Conservation (phyloP, 1,139 yeast species). For the Debaryomycetaceae sp. region DNA sequence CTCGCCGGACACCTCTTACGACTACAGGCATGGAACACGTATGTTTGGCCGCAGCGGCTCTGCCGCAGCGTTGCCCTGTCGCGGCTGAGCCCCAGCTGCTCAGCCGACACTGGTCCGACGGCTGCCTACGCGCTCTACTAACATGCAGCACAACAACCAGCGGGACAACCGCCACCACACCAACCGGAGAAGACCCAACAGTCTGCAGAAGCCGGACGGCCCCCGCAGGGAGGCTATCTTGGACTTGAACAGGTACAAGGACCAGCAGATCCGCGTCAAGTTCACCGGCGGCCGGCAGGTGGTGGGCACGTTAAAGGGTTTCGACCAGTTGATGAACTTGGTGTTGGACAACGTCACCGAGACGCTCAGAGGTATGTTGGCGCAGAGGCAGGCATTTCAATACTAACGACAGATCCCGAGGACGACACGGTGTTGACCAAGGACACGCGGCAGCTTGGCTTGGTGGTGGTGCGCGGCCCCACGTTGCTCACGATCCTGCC, state of each 20-base stretch:
- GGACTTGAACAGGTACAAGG: constrained; percentile 75
- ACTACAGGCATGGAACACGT: no score
- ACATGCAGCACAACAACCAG: constrained; percentile 4
- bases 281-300: constrained; percentile 86
- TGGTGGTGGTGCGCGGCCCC: constrained; percentile 86
- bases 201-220: constrained; percentile 51
- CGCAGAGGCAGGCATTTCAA: not conserved
- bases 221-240: constrained; percentile 89
- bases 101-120: not conserved
- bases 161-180: constrained; percentile 8
- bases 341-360: constrained; percentile 85
- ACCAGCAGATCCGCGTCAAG: constrained; percentile 69
- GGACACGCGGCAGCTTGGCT: constrained; percentile 62
- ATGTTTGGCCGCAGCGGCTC: no score
- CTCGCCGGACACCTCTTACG: no score
- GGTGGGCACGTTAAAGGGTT: constrained; percentile 78
- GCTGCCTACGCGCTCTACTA: constrained; percentile 1
- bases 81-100: no score
- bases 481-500: constrained; percentile 78
- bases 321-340: constrained; percentile 88
- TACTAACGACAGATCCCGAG: constrained; percentile 49
- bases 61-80: no score
- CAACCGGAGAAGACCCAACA: constrained; percentile 19
- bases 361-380: constrained; percentile 47
- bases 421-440: constrained; percentile 47